These are phyloP conservation scores for Ceratocystis albifundus DNA, from an alignment of 2,329 filamentous ascomycete genomes.

Conservation along the genomic window DNA sequence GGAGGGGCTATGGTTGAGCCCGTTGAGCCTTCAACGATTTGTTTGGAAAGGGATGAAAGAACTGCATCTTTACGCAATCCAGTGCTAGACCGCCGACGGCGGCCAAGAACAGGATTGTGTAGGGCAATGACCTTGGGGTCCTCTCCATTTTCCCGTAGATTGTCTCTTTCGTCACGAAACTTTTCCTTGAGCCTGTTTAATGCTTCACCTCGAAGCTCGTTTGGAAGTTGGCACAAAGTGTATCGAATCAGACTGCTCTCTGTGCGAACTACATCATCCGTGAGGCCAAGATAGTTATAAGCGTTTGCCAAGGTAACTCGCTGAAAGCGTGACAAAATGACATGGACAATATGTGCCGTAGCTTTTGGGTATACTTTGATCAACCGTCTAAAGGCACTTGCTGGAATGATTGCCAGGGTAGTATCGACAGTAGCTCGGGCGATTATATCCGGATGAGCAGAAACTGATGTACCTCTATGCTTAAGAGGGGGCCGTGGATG, in stretches of 20 bases:
- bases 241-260: slow-evolving; percentile 91
- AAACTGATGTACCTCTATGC: slow-evolving; percentile 46
- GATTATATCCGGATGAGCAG: slow-evolving; percentile 91
- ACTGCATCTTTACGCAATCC: slow-evolving; percentile 69
- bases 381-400: slow-evolving; percentile 83
- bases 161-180: slow-evolving; percentile 72
- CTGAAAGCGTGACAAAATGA: slow-evolving; percentile 88
- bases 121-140: slow-evolving; percentile 81
- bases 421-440: slow-evolving; percentile 93
- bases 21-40: slow-evolving; percentile 35
- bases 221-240: slow-evolving; percentile 82
- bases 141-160: slow-evolving; percentile 66
- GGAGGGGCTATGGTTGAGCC: slow-evolving; percentile 34
- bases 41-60: slow-evolving; percentile 51
- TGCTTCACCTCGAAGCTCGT: slow-evolving; percentile 73
- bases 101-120: slow-evolving; percentile 53
- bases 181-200: slow-evolving; percentile 83
- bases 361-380: slow-evolving; percentile 93
- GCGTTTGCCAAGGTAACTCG: slow-evolving; percentile 89
- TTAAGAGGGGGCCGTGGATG: slow-evolving; percentile 10
- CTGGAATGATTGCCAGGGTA: slow-evolving; percentile 95
- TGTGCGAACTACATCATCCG: slow-evolving; percentile 80
- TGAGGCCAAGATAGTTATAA: slow-evolving; percentile 85
- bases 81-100: slow-evolving; percentile 40
- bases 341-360: slow-evolving; percentile 93